These are phyloP conservation scores for Rhodosporidiobolus sp. DNA, from an alignment of 768 basidiomycete genomes.

Conservation along the genomic window DNA sequence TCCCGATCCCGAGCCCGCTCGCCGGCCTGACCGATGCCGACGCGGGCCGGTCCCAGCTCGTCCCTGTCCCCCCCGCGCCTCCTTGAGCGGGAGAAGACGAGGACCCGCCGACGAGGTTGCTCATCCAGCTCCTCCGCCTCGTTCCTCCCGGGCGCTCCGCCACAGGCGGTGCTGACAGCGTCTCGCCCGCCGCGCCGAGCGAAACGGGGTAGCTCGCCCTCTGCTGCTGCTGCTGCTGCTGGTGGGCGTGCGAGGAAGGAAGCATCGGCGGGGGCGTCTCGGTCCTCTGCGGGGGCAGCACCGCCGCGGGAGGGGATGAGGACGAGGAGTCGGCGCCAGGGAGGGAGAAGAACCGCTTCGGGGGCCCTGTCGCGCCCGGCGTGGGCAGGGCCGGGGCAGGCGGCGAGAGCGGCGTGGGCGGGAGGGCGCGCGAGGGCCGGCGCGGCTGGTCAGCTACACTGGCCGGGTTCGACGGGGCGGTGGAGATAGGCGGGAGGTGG, in stretches of 20 bases:
- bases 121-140: slow-evolving; percentile 25
- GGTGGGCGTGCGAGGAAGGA: too few species aligned
- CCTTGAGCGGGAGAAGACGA: too few species aligned
- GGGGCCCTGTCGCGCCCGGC: background rate
- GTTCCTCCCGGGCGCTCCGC: background rate
- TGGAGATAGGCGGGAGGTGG: background rate
- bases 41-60: slow-evolving; percentile 18
- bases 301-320: background rate
- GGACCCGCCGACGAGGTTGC: slow-evolving; percentile 11
- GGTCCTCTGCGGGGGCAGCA: background rate
- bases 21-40: background rate
- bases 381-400: background rate
- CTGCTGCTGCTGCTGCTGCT: background rate
- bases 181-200: background rate
- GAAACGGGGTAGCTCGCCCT: background rate
- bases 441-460: background rate
- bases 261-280: slow-evolving; percentile 12
- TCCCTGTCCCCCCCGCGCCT: background rate
- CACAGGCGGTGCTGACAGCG: background rate
- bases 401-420: background rate
- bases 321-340: background rate
- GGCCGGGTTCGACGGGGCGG: background rate
- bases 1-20: slow-evolving; percentile 10
- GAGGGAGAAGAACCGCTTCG: slow-evolving; percentile 31
- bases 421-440: slow-evolving; percentile 1